Evolutionary conservation across 306 rosid genomes (phyloP).

Genomic region (Rosa rugosa): DNA sequence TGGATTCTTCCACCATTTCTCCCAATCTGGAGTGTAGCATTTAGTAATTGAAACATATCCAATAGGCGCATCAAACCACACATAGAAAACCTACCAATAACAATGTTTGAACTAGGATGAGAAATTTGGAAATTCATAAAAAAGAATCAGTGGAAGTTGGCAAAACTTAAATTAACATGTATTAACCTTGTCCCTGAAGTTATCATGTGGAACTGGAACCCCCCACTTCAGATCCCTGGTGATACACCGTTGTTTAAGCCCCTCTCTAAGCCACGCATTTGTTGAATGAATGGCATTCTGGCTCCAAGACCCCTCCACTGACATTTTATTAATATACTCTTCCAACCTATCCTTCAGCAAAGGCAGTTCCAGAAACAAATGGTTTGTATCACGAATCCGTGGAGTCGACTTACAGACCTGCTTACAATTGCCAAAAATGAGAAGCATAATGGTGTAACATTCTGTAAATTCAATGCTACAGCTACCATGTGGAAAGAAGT

Average conservation of each 20-base stretch:
- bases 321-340: constrained; percentile 64
- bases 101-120: background rate
- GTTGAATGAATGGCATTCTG: constrained; percentile 93
- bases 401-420: constrained; percentile 84
- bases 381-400: constrained; percentile 79
- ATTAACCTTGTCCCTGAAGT: constrained; percentile 75
- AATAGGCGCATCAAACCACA: constrained; percentile 99
- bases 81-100: constrained; percentile 79
- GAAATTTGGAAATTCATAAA: background rate
- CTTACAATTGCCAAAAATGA: background rate
- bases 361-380: constrained; percentile 92
- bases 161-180: background rate
- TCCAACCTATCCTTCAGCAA: constrained; percentile 65
- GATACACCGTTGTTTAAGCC: constrained; percentile 79
- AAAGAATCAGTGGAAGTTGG: background rate
- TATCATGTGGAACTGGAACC: constrained; percentile 95
- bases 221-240: constrained; percentile 99
- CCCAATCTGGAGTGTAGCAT: constrained; percentile 90
- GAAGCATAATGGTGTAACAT: background rate
- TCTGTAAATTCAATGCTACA: background rate
- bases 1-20: constrained; percentile 98
- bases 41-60: constrained; percentile 91
- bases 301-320: constrained; percentile 90
- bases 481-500: background rate
- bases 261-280: constrained; percentile 85